These are phyloP conservation scores for Monosporozyma unispora DNA, from an alignment of 805 yeast species.

Conservation along the genomic window DNA sequence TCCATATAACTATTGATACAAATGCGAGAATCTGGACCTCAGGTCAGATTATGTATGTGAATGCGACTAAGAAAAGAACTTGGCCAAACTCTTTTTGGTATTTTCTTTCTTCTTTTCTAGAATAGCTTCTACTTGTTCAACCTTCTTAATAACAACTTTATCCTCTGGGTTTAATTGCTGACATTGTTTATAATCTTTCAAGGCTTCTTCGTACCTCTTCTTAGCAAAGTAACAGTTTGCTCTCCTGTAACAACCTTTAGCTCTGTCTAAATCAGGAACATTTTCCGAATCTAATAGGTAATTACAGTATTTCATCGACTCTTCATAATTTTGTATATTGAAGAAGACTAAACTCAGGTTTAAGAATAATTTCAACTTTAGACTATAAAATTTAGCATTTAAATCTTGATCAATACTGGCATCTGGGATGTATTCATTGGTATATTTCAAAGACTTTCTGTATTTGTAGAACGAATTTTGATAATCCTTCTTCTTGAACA, in stretches of 20 bases:
- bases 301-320: slow-evolving; percentile 44
- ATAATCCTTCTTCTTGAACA: slow-evolving; percentile 46
- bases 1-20: neutral
- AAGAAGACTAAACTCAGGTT: slow-evolving; percentile 52
- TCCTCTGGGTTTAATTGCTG: slow-evolving; percentile 40
- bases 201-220: slow-evolving; percentile 43
- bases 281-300: slow-evolving; percentile 46
- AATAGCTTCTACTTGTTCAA: slow-evolving; percentile 33
- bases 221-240: slow-evolving; percentile 39
- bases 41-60: too few species aligned
- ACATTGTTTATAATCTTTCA: slow-evolving; percentile 40
- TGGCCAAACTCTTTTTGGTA: slow-evolving; percentile 49
- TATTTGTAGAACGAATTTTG: slow-evolving; percentile 54
- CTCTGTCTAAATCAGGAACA: slow-evolving; percentile 35
- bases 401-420: slow-evolving; percentile 48
- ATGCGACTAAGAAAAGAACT: slow-evolving; percentile 39
- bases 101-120: slow-evolving; percentile 38
- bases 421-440: slow-evolving; percentile 67
- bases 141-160: slow-evolving; percentile 37
- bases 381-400: slow-evolving; percentile 38
- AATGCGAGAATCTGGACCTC: neutral
- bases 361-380: slow-evolving; percentile 35
- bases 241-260: slow-evolving; percentile 52
- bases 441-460: slow-evolving; percentile 55
- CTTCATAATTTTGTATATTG: slow-evolving; percentile 41